Conservation (phyloP, 2,329 filamentous ascomycete species). For the Aspergillus persii region DNA sequence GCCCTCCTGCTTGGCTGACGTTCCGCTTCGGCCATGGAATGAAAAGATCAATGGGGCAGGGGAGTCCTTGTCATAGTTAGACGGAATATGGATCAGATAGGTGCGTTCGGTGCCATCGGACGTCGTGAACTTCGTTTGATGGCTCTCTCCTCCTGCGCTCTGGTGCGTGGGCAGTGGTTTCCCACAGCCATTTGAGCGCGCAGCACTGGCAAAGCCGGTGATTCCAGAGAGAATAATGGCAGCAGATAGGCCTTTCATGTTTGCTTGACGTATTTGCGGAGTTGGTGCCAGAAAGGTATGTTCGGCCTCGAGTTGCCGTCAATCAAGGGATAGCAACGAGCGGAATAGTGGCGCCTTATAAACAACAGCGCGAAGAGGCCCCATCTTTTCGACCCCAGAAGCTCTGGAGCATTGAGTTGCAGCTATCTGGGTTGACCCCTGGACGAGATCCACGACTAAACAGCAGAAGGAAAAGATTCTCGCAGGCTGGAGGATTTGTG, state of each 20-base stretch:
- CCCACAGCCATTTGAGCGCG: conserved; percentile 18
- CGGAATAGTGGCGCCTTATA: background rate
- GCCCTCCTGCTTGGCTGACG: conserved; percentile 38
- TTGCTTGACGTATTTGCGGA: background rate
- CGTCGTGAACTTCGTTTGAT: conserved; percentile 12
- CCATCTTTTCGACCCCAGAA: background rate
- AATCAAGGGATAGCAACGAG: background rate
- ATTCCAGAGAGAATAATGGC: conserved; percentile 8
- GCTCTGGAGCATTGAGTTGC: background rate
- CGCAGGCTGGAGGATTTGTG: background rate
- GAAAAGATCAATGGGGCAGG: conserved; percentile 48
- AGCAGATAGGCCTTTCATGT: background rate
- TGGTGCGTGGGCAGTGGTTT: conserved; percentile 13
- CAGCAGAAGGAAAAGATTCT: background rate
- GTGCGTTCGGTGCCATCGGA: conserved; percentile 20
- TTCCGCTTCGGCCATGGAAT: conserved; percentile 46
- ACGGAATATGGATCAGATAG: conserved; percentile 26
- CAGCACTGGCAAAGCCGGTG: conserved; percentile 5
- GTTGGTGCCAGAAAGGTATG: background rate
- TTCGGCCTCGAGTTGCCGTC: too few species aligned
- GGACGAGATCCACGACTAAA: background rate
- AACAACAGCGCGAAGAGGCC: background rate
- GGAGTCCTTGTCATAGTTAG: conserved; percentile 35
- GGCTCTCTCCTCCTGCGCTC: conserved; percentile 1
- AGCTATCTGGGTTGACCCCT: background rate